phyloP scores from a whole-genome alignment of 23 red algal genomes.

The Gracilariopsis chorda region DNA sequence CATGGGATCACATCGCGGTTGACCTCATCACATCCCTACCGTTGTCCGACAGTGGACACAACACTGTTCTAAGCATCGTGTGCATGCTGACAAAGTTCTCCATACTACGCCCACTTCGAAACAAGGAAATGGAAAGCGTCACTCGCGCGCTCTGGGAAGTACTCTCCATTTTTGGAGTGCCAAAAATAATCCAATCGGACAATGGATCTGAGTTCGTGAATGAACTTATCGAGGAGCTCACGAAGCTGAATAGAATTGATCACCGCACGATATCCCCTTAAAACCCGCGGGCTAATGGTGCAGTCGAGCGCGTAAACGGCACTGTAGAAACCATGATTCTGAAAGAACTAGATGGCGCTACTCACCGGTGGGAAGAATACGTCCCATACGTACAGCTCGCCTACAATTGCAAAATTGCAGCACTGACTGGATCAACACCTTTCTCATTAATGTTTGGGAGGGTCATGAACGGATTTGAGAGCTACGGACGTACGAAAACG shows the following conservation, averaged over 20 bases:
- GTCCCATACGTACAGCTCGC: background rate
- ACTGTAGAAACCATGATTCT: no score
- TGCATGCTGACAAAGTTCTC: background rate
- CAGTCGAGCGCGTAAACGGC: background rate
- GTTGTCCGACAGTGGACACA: background rate
- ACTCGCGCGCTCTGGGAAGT: background rate
- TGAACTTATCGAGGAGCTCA: background rate
- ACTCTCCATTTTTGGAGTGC: background rate
- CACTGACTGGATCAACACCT: background rate
- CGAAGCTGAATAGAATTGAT: background rate
- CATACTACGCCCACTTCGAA: background rate
- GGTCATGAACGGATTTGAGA: background rate
- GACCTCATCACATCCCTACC: background rate
- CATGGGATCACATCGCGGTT: background rate
- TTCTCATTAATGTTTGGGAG: background rate
- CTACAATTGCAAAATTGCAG: constrained; percentile 1
- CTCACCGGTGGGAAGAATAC: no score
- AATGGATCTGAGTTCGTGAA: constrained; percentile 1
- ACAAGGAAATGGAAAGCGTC: background rate
- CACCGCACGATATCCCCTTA: background rate
- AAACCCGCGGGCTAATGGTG: background rate
- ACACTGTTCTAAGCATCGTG: background rate
- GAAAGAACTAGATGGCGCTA: no score
- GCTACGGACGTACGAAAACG: no score
- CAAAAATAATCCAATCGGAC: background rate